Conservation (phyloP, 352 stramenopile genomes). For the Phytophthora sp. region DNA sequence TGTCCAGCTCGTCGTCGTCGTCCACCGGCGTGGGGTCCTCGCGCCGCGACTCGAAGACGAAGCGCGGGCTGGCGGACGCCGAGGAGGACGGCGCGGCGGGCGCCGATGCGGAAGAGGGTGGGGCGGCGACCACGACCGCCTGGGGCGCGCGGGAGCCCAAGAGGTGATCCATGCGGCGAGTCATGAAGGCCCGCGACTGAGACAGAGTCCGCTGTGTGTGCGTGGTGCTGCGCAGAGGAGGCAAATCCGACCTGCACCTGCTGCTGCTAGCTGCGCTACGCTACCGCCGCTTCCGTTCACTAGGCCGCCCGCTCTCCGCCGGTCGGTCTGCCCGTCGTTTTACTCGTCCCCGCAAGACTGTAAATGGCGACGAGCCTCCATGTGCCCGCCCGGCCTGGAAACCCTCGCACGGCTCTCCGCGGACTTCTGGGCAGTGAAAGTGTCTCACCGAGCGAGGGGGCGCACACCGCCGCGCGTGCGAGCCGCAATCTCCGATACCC, state of each 20-base stretch:
- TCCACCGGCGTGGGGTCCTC: slow-evolving; percentile 33
- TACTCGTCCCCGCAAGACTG: slow-evolving; percentile 37
- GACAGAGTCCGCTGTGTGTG: slow-evolving; percentile 2
- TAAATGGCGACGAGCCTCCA: slow-evolving; percentile 29
- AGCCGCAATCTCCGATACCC: neutral
- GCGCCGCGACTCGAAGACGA: slow-evolving; percentile 18
- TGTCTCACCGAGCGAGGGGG: slow-evolving; percentile 42
- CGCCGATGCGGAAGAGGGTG: slow-evolving; percentile 17
- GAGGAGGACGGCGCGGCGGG: slow-evolving; percentile 7
- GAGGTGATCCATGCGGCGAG: slow-evolving; percentile 37
- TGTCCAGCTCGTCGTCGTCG: slow-evolving; percentile 30
- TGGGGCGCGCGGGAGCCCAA: slow-evolving; percentile 25
- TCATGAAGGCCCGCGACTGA: slow-evolving; percentile 28
- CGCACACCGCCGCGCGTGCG: neutral
- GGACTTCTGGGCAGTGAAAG: slow-evolving; percentile 36
- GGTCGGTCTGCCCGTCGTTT: slow-evolving; percentile 18
- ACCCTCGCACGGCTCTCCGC: slow-evolving; percentile 32
- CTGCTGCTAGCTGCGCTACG: slow-evolving; percentile 1
- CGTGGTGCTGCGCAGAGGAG: neutral
- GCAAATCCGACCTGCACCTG: slow-evolving; percentile 35
- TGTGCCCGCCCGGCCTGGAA: slow-evolving; percentile 14
- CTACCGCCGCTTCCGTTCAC: slow-evolving; percentile 11
- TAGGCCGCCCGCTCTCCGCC: slow-evolving; percentile 11
- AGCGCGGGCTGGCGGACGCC: slow-evolving; percentile 15
- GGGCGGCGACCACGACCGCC: slow-evolving; percentile 7